Evolutionary conservation across 441 rosid genomes (phyloP).

Genomic region (Gossypium davidsonii): DNA sequence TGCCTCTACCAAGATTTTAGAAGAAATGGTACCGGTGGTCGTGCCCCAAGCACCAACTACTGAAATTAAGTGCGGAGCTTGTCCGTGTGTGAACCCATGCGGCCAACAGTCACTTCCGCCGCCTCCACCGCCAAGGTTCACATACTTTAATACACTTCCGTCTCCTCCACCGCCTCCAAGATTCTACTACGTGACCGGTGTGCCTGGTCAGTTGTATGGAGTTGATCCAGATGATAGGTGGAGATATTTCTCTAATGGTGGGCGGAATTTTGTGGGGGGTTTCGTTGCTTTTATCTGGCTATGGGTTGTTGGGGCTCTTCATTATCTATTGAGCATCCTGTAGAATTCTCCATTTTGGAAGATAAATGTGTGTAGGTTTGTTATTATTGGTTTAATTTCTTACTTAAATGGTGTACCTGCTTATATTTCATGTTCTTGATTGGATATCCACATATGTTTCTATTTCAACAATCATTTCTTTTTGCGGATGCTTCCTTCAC

Average conservation of each 20-base stretch:
- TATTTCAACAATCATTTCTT: too few species aligned
- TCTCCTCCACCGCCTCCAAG: constrained; percentile 39
- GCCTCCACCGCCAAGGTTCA: constrained; percentile 18
- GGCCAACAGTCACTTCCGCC: constrained; percentile 28
- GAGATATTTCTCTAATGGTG: constrained; percentile 31
- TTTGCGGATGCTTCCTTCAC: too few species aligned
- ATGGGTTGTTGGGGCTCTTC: constrained; percentile 16
- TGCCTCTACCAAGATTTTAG: constrained; percentile 18
- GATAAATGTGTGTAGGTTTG: not conserved
- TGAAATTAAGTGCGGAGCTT: constrained; percentile 46
- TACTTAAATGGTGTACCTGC: not conserved
- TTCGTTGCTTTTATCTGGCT: constrained; percentile 16
- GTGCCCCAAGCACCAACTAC: constrained; percentile 29
- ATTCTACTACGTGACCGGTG: constrained; percentile 36
- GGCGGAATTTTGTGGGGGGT: not conserved
- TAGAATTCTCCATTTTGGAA: not conserved
- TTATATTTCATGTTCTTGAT: too few species aligned
- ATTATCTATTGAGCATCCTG: not conserved
- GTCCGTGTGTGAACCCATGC: constrained; percentile 56
- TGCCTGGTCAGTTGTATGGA: constrained; percentile 32
- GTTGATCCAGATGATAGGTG: constrained; percentile 23
- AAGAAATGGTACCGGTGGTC: constrained; percentile 13
- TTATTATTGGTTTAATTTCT: constrained; percentile 6
- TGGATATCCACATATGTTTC: too few species aligned
- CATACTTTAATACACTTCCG: constrained; percentile 14